Conservation (phyloP, 225 moss, liverwort and hornwort genomes). For the Asterella californica region DNA sequence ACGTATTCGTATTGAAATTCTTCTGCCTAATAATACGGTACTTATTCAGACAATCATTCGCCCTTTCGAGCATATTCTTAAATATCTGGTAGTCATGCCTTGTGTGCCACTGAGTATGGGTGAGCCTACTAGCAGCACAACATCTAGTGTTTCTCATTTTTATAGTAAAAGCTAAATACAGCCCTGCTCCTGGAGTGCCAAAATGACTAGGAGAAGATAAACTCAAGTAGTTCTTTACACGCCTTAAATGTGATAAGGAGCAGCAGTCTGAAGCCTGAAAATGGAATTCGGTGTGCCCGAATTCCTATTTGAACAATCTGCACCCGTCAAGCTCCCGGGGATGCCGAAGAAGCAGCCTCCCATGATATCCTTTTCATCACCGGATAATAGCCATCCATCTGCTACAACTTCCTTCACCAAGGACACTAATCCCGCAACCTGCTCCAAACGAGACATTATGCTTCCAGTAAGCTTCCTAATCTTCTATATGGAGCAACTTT, state of each 20-base stretch:
- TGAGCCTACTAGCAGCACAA: too few relatives aligned
- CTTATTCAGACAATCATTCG: too few relatives aligned
- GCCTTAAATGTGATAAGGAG: background rate
- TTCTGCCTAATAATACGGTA: too few relatives aligned
- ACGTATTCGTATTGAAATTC: too few relatives aligned
- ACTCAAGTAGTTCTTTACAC: background rate
- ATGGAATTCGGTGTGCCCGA: background rate
- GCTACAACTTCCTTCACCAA: background rate
- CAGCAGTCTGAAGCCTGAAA: conserved; percentile 1
- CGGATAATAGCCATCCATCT: background rate
- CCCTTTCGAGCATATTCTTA: too few relatives aligned
- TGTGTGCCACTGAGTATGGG: too few relatives aligned
- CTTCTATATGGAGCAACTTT: background rate
- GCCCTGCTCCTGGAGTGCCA: too few relatives aligned
- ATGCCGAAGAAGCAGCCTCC: background rate
- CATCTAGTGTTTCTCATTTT: too few relatives aligned
- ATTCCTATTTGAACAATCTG: background rate
- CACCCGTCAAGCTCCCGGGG: background rate
- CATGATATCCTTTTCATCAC: background rate
- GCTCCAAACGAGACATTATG: background rate
- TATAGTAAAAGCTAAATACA: too few relatives aligned
- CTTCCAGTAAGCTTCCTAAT: background rate
- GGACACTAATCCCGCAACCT: background rate
- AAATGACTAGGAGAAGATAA: background rate
- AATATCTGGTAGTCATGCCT: too few relatives aligned